Base-by-base conservation (phyloP, 169 alveolate genomes). In the Eimeria falciformis region DNA sequence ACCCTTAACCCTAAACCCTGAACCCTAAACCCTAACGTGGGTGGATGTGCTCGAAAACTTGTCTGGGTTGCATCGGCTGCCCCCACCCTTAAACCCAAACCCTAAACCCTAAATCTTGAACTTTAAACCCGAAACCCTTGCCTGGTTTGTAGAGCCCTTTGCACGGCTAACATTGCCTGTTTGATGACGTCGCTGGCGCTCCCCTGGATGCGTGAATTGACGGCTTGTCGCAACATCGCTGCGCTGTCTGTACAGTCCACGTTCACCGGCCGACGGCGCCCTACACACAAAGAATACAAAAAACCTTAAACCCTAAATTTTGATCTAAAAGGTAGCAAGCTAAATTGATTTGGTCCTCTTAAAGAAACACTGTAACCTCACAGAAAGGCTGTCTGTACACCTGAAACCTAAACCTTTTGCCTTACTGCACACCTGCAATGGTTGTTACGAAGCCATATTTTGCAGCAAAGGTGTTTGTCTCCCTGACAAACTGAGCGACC, bases 151-250 rank as follows among this genome's bases (percentile, higher is more conserved):
- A 83, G 66, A 17, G 79, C 78, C 46, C 90, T 68, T 45, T 90
- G 92, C 3, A 90, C 81, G 5, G 58, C 40, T 37, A 90, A 69
- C 94, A 90, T 90, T 9, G 91, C 83, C 43, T 27, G 53, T 56
- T 90, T 90, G 69, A 90, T 90, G 47, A 90, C 18, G 27, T 90
- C 94, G 29, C 91, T 83, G 11, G 94, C 94, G 47, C 89, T 69
- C 29, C 94, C 94, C 46, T 90, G 94, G n/a, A 90, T 90, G 68
- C 55, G n/a, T 5, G 77, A 78, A 66, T 90, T 90, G 45, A 90
- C 91, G 50, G 83, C 83, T 11, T 37, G 58, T 17, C 83, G 83
- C 6, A 5, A 43, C 6, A 73, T 3, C 5, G 83, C 11, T 5
- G 58, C 1, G 25, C 58, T 73, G n/a, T 73, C 83, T 14, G 29